A percentile compares a stretch with the other conserved stretches of the same genome.
phyloP scores from a whole-genome alignment of 805 yeast genomes.

The Barnettozyma vustinii region DNA sequence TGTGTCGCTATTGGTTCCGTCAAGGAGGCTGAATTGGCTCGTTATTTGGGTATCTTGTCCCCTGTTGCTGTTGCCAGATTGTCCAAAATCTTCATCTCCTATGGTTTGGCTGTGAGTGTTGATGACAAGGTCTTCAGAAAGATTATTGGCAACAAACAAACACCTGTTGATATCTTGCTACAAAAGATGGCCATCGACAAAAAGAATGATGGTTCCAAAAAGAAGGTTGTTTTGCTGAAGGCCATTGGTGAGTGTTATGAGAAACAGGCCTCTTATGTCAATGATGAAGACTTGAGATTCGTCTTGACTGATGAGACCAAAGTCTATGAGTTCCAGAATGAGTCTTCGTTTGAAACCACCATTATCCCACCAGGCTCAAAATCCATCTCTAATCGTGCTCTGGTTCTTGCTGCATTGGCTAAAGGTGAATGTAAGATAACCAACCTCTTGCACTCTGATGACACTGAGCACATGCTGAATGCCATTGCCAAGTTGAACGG shows the following conservation, averaged over 20 bases:
- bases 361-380: conserved; percentile 94
- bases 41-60: conserved; percentile 81
- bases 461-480: conserved; percentile 88
- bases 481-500: conserved; percentile 80
- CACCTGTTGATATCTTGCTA: conserved; percentile 72
- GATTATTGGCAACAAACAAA: conserved; percentile 60
- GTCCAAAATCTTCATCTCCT: conserved; percentile 74
- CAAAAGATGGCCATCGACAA: conserved; percentile 92
- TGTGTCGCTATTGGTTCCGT: conserved; percentile 98
- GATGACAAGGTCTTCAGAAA: conserved; percentile 68
- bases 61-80: conserved; percentile 94
- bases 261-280: conserved; percentile 76
- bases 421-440: conserved; percentile 76
- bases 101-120: conserved; percentile 77
- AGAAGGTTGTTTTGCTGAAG: conserved; percentile 79
- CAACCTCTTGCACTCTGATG: conserved; percentile 91
- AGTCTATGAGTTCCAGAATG: conserved; percentile 51
- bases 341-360: conserved; percentile 28
- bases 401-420: conserved; percentile 88
- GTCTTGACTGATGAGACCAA: conserved; percentile 76
- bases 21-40: conserved; percentile 90
- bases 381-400: conserved; percentile 92
- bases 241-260: conserved; percentile 88
- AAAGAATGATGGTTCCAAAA: conserved; percentile 90
- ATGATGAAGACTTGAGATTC: conserved; percentile 74